A percentile compares a stretch with the other conserved stretches of the same genome.
phyloP scores from a whole-genome alignment of 768 basidiomycete genomes.

The Calocera viscosa region DNA sequence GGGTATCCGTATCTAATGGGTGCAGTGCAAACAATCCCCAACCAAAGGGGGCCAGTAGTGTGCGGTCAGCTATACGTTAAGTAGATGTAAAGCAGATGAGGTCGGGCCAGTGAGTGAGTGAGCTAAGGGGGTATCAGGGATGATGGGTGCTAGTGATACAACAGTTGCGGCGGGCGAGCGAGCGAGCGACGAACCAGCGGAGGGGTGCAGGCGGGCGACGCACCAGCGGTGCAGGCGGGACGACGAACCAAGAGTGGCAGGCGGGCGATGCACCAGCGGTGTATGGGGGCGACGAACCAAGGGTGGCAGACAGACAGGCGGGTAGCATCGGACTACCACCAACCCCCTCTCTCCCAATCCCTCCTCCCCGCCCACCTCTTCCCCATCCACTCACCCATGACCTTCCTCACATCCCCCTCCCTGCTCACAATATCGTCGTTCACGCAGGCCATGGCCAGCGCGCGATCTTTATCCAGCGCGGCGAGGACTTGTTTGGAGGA shows the following conservation, averaged over 20 bases:
- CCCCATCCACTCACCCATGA: constrained; percentile 12
- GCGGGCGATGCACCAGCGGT: too few relatives aligned
- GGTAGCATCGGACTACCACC: not conserved
- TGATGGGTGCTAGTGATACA: constrained; percentile 1
- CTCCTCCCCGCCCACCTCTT: constrained; percentile 8
- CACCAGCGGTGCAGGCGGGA: too few relatives aligned
- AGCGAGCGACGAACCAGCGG: too few relatives aligned
- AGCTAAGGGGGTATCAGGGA: not conserved
- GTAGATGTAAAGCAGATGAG: too few relatives aligned
- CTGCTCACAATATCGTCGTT: constrained; percentile 16
- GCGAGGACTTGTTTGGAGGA: not conserved
- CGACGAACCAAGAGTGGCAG: too few relatives aligned
- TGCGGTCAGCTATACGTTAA: too few relatives aligned
- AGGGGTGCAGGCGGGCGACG: too few relatives aligned
- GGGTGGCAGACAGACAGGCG: not conserved
- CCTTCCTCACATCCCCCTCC: constrained; percentile 1
- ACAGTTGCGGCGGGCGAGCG: not conserved
- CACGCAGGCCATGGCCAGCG: constrained; percentile 14
- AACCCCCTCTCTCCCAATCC: constrained; percentile 11
- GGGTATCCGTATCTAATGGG: too few relatives aligned
- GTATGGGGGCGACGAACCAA: not conserved
- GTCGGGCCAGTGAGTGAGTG: not conserved
- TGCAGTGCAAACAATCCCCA: too few relatives aligned
- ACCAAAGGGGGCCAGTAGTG: too few relatives aligned
- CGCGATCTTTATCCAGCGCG: not conserved